Base-by-base conservation (phyloP, 805 yeast genomes). In the Gaillardinia entomophila region DNA sequence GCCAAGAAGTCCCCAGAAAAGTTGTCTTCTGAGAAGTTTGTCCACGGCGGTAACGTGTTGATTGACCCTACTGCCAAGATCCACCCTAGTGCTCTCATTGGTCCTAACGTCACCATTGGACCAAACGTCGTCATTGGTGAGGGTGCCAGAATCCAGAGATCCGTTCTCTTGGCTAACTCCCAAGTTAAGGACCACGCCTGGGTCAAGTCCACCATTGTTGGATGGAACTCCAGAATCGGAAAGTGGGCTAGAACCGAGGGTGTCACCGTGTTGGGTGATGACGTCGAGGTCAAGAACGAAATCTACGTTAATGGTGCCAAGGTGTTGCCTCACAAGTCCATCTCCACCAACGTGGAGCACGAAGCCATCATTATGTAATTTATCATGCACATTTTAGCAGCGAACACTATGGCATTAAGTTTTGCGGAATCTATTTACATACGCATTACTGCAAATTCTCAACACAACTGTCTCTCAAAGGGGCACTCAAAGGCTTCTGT, bases 191-290 rank as follows among this genome's bases (percentile, higher is more conserved):
- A 88, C 61, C 98, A 92, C 68, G 96, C 98, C 51, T 85, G 92
- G 82, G 92, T 92, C 55, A 89, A 89, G 68, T 84, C 92, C 55
- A 84, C 98, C 55, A 92, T 92, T 66, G 95, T 92, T 48, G 99
- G 99, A 55, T 92, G 99, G 99, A 82, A 88, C 77, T 89, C 96
- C 43, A 85, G 86, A 53, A 90, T 92, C 55, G 98, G 98, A 66
- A 81, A 79, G 68, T 92, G 98, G 98, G 95, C 97, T 46, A 87
- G 98, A 76, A 78, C 92, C 45, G 97, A 92, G 70, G 96, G 96
- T 73, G 85, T 80, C 54, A 85, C 97, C 43, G 98, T 92, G 40
- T 78, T 92, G 56, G 99, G 98, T 72, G 99, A 92, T 66, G 99
- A 92, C 51, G 99, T 92, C 47, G 94, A 89, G 63, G 87, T 92